Evolutionary conservation across 495 filamentous ascomycete genomes (phyloP).

Genomic region (Aspergillus kassunensis): DNA sequence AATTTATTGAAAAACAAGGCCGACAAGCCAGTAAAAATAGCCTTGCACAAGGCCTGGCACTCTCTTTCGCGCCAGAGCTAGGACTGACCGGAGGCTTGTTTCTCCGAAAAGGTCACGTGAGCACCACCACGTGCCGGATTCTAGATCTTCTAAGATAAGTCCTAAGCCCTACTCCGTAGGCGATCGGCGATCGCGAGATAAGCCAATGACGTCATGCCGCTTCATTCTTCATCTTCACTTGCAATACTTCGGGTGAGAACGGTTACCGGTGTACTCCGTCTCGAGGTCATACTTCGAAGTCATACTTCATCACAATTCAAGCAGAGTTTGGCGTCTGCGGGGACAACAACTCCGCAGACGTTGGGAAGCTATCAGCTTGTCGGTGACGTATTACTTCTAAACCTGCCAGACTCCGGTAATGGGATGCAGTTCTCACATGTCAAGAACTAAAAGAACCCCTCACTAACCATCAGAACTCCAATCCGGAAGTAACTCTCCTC

Average conservation of each 20-base stretch:
- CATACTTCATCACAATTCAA: no score
- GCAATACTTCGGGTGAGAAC: not conserved
- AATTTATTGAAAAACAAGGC: slow-evolving; percentile 1
- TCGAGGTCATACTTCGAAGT: not conserved
- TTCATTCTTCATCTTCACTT: no score
- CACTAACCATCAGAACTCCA: no score
- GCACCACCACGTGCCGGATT: not conserved
- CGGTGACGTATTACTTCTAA: not conserved
- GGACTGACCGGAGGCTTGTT: slow-evolving; percentile 16
- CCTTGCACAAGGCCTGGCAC: no score
- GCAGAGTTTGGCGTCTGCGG: no score
- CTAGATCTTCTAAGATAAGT: no score
- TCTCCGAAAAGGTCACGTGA: slow-evolving; percentile 20
- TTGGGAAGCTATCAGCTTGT: not conserved
- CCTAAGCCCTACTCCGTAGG: slow-evolving; percentile 11
- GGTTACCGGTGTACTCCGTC: no score
- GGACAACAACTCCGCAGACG: no score
- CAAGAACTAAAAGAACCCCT: not conserved
- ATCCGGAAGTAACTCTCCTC: no score
- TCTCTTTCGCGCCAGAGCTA: slow-evolving; percentile 14
- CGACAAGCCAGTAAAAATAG: slow-evolving; percentile 14
- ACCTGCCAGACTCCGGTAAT: not conserved
- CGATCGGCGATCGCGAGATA: not conserved
- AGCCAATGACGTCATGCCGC: slow-evolving; percentile 1
- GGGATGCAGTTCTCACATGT: not conserved